Conservation (phyloP, 83 land plant species). For the Larix sibirica region DNA sequence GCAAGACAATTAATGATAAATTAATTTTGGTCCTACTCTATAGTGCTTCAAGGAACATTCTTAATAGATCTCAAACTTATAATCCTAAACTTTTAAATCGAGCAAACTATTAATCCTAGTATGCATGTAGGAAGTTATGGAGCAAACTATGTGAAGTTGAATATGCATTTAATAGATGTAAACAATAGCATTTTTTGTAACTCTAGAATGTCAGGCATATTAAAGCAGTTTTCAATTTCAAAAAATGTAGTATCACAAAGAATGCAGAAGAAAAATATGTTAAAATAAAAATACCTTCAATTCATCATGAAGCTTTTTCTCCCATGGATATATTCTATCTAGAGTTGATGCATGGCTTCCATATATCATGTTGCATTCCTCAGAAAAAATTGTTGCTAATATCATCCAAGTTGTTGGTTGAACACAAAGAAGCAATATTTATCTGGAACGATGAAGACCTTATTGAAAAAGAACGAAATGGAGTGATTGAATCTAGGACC, state of each 20-base stretch:
- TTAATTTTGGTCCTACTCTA: background rate
- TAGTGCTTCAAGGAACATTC: background rate
- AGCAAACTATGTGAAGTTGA: background rate
- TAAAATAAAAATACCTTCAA: constrained; percentile 48
- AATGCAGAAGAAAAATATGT: background rate
- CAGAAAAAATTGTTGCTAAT: constrained; percentile 51
- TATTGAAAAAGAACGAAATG: constrained; percentile 9
- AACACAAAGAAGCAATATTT: constrained; percentile 29
- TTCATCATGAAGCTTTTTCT: constrained; percentile 73
- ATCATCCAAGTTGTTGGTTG: constrained; percentile 42
- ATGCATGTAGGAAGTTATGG: background rate
- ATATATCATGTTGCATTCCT: constrained; percentile 48
- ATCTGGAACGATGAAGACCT: constrained; percentile 20
- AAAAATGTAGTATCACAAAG: background rate
- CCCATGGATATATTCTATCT: constrained; percentile 69
- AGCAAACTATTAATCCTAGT: too few species aligned
- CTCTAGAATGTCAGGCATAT: background rate
- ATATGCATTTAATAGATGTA: background rate
- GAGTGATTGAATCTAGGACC: constrained; percentile 12
- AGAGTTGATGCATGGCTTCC: constrained; percentile 68
- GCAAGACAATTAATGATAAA: background rate
- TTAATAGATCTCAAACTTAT: background rate
- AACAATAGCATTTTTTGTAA: background rate
- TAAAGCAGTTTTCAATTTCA: background rate
- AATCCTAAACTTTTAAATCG: background rate